Percentiles rank a stretch among this genome's conserved stretches.
Conservation (phyloP, 108 stramenopile genomes). For the Cyclotella atomus region DNA sequence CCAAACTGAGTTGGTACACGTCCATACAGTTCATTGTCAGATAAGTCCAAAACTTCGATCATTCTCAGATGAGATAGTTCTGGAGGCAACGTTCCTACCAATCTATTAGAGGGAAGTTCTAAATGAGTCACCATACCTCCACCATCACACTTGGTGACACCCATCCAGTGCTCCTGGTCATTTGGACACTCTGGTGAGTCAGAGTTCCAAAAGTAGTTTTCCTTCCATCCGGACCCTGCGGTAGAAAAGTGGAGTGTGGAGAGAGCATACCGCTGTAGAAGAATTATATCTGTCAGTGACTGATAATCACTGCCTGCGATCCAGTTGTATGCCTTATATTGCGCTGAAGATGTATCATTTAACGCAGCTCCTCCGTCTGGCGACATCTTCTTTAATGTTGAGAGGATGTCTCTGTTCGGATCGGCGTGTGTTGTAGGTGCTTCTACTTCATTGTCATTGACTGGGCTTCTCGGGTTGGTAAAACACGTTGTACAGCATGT, state of each 20-base stretch:
- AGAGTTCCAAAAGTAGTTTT: slow-evolving; percentile 28
- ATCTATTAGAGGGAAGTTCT: slow-evolving; percentile 50
- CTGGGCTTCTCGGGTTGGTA: background rate
- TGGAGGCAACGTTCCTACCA: slow-evolving; percentile 24
- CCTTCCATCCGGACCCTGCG: slow-evolving; percentile 23
- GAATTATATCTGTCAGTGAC: slow-evolving; percentile 17
- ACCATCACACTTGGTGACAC: slow-evolving; percentile 35
- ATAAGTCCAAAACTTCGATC: slow-evolving; percentile 21
- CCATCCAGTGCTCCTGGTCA: slow-evolving; percentile 24
- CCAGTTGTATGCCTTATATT: slow-evolving; percentile 43
- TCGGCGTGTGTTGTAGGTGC: slow-evolving; percentile 13
- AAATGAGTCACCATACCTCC: slow-evolving; percentile 28
- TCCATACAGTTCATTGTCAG: slow-evolving; percentile 35
- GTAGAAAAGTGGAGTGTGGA: slow-evolving; percentile 57
- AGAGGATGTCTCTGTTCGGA: slow-evolving; percentile 2
- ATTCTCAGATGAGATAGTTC: slow-evolving; percentile 22
- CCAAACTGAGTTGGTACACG: slow-evolving; percentile 46
- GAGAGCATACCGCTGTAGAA: slow-evolving; percentile 57
- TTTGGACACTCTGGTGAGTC: slow-evolving; percentile 28
- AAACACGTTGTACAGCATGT: slow-evolving; percentile 30
- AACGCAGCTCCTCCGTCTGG: slow-evolving; percentile 21
- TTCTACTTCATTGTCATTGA: background rate
- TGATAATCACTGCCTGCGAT: slow-evolving; percentile 20
- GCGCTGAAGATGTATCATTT: slow-evolving; percentile 21
- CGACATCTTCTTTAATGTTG: slow-evolving; percentile 26